phyloP scores from a whole-genome alignment of 2,329 filamentous ascomycete genomes.

The Blastomyces gilchristii region DNA sequence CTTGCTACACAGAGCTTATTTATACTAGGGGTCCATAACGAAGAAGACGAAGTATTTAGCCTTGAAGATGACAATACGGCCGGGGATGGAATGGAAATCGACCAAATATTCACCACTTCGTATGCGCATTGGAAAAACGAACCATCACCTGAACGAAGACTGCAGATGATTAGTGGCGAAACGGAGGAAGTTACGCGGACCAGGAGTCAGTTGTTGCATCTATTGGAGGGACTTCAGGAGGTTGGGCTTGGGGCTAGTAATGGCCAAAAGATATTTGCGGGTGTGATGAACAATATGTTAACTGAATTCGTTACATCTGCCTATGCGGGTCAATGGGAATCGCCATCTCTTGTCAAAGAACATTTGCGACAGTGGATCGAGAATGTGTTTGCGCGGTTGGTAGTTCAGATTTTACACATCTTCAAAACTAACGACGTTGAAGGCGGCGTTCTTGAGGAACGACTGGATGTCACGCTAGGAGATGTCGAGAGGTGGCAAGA shows the following conservation, averaged over 20 bases:
- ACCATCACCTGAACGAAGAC: conserved; percentile 20
- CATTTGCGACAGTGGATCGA: conserved; percentile 48
- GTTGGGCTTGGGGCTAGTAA: conserved; percentile 47
- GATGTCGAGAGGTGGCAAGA: conserved; percentile 47
- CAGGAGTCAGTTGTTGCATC: conserved; percentile 27
- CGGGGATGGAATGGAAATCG: conserved; percentile 31
- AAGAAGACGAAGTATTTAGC: conserved; percentile 9
- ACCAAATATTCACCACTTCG: conserved; percentile 27
- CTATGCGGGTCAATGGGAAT: conserved; percentile 50
- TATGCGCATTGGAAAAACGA: conserved; percentile 31
- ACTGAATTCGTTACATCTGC: conserved; percentile 46
- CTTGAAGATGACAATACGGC: conserved; percentile 12
- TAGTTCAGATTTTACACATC: conserved; percentile 40
- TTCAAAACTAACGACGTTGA: conserved; percentile 24
- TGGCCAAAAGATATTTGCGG: conserved; percentile 48
- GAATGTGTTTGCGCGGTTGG: conserved; percentile 44
- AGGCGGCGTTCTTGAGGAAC: conserved; percentile 16
- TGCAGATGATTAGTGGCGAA: conserved; percentile 27
- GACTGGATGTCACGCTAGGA: conserved; percentile 27
- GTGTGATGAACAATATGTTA: conserved; percentile 48
- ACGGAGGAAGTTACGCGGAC: conserved; percentile 22
- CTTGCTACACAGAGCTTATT: conserved; percentile 36
- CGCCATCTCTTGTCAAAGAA: conserved; percentile 38
- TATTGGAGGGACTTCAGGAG: conserved; percentile 40
- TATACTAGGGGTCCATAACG: conserved; percentile 33